These are phyloP conservation scores for Calocera cornea DNA, from an alignment of 768 basidiomycete species.

Conservation along the genomic window DNA sequence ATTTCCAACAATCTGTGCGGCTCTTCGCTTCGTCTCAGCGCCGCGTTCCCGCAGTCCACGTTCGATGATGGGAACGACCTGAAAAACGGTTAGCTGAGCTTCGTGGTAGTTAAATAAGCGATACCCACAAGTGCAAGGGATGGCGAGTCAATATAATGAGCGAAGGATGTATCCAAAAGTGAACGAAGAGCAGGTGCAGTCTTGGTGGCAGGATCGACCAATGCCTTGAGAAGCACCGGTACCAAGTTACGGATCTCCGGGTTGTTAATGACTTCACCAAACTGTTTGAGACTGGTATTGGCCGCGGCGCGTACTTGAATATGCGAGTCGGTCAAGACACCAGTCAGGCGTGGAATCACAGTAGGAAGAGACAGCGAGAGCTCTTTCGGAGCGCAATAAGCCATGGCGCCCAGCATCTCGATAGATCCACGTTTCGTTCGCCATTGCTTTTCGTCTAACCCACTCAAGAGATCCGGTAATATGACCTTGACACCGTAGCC, in stretches of 20 bases:
- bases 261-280: slow-evolving; percentile 96
- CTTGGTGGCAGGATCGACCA: slow-evolving; percentile 81
- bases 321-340: slow-evolving; percentile 92
- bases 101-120: slow-evolving; percentile 6
- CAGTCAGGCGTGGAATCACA: slow-evolving; percentile 90
- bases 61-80: slow-evolving; percentile 93
- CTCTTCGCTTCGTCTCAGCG: slow-evolving; percentile 88
- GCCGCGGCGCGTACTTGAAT: slow-evolving; percentile 87
- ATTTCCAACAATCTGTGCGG: slow-evolving; percentile 96
- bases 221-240: slow-evolving; percentile 77
- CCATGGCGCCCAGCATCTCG: slow-evolving; percentile 95
- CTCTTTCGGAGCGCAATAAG: slow-evolving; percentile 91
- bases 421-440: slow-evolving; percentile 94
- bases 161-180: slow-evolving; percentile 85
- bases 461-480: slow-evolving; percentile 73
- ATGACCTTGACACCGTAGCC: slow-evolving; percentile 94
- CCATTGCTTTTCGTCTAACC: slow-evolving; percentile 97
- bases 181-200: slow-evolving; percentile 73
- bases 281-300: slow-evolving; percentile 91
- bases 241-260: slow-evolving; percentile 91
- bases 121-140: slow-evolving; percentile 73
- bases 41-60: slow-evolving; percentile 83
- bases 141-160: slow-evolving; percentile 95
- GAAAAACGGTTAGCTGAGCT: neutral
- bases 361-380: slow-evolving; percentile 89